These are phyloP conservation scores for Cephalotrichum gorgonifer DNA, from an alignment of 2,329 filamentous ascomycete genomes.

Conservation along the genomic window DNA sequence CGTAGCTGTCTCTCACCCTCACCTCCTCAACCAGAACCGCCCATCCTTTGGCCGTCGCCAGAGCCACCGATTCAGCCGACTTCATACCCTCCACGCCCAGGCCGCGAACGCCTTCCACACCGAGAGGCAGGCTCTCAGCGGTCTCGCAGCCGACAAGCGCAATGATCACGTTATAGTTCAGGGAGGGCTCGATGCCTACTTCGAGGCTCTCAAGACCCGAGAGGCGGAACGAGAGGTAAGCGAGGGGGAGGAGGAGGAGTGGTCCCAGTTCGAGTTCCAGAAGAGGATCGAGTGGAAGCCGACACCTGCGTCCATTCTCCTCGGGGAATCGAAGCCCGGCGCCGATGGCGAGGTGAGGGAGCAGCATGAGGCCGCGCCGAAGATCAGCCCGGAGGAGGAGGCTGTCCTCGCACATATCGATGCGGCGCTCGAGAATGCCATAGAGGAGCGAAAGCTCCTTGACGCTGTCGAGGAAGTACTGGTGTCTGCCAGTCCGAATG, in stretches of 20 bases:
- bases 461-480: constrained; percentile 34
- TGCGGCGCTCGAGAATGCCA: constrained; percentile 72
- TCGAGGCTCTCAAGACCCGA: constrained; percentile 76
- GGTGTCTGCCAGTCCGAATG: constrained; percentile 19
- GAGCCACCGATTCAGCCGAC: constrained; percentile 42
- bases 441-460: constrained; percentile 41
- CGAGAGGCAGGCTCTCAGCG: constrained; percentile 35
- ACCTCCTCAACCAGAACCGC: constrained; percentile 65
- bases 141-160: constrained; percentile 42
- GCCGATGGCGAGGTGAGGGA: constrained; percentile 23
- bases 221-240: constrained; percentile 49
- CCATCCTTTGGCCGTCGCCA: constrained; percentile 51
- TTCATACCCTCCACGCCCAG: constrained; percentile 53
- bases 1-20: constrained; percentile 80
- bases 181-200: constrained; percentile 78
- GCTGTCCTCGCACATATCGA: constrained; percentile 71
- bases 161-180: constrained; percentile 34
- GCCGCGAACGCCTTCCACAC: constrained; percentile 64
- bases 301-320: constrained; percentile 41
- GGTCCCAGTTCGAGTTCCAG: constrained; percentile 84
- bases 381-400: constrained; percentile 22
- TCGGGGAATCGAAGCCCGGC: constrained; percentile 48
- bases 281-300: constrained; percentile 85
- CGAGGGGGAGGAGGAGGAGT: constrained; percentile 65
- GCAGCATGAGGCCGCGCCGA: constrained; percentile 22